Evolutionary conservation across 169 alveolate species (phyloP).

Genomic region (Plasmodium gallinaceum): DNA sequence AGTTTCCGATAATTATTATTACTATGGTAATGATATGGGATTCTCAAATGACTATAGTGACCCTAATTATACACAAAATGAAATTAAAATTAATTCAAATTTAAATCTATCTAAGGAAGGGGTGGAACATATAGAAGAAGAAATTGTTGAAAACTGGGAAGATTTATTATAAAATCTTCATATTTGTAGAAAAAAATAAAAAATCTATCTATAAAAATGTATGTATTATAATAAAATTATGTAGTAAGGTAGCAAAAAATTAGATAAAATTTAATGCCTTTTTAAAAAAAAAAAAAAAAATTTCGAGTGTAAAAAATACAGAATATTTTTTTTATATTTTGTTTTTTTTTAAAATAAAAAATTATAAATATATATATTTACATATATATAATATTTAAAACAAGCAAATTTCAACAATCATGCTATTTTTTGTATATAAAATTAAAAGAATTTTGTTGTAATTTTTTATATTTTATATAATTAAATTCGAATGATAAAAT

Average conservation of each 20-base stretch:
- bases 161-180: conserved; percentile 22
- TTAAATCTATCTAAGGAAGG: conserved; percentile 20
- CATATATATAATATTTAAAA: no score
- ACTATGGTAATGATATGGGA: conserved; percentile 59
- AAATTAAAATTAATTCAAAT: conserved; percentile 2
- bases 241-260: no score
- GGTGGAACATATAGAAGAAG: conserved; percentile 59
- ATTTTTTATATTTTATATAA: no score
- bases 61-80: conserved; percentile 29
- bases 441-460: conserved; percentile 27
- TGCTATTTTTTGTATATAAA: conserved; percentile 18
- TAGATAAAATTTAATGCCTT: no score
- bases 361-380: no score
- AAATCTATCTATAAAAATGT: background rate
- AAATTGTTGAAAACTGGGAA: conserved; percentile 77
- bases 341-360: no score
- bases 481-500: background rate
- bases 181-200: conserved; percentile 4
- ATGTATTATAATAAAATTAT: background rate
- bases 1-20: conserved; percentile 35
- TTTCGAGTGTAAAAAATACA: background rate
- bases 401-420: background rate
- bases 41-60: conserved; percentile 67
- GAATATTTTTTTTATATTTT: no score
- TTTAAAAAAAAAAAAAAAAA: background rate